Conservation (phyloP, 2,329 filamentous ascomycete species). For the Stemphylium beticola region DNA sequence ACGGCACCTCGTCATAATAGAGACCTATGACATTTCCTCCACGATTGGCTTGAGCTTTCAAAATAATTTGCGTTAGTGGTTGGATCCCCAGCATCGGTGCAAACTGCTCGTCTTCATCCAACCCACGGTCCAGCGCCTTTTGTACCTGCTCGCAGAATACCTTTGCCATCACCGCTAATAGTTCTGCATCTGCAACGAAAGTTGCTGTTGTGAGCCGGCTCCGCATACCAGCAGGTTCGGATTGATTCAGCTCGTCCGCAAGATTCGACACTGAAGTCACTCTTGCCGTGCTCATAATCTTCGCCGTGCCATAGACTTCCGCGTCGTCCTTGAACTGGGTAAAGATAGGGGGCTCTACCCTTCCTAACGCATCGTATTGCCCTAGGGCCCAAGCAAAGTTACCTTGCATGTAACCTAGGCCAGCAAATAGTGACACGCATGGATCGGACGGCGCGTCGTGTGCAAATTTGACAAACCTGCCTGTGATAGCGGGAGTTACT, state of each 20-base stretch:
- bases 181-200: background rate
- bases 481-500: background rate
- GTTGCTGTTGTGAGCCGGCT: slow-evolving; percentile 1
- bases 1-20: background rate
- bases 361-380: background rate
- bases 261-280: slow-evolving; percentile 1
- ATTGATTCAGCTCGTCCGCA: slow-evolving; percentile 2
- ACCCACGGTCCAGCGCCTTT: background rate
- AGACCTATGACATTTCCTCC: slow-evolving; percentile 3
- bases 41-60: background rate
- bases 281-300: slow-evolving; percentile 5
- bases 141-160: background rate
- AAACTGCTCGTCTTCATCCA: background rate
- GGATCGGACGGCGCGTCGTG: background rate
- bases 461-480: slow-evolving; percentile 1
- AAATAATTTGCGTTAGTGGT: background rate
- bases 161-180: background rate
- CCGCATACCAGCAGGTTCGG: slow-evolving; percentile 1
- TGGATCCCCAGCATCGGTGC: background rate
- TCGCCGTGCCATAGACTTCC: slow-evolving; percentile 1
- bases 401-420: slow-evolving; percentile 2
- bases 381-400: slow-evolving; percentile 2
- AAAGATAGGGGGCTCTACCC: background rate
- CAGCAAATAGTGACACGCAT: slow-evolving; percentile 3
- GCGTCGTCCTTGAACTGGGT: slow-evolving; percentile 1